These are phyloP conservation scores for Plasmodium reichenowi DNA, from an alignment of 169 alveolate species.

Conservation along the genomic window DNA sequence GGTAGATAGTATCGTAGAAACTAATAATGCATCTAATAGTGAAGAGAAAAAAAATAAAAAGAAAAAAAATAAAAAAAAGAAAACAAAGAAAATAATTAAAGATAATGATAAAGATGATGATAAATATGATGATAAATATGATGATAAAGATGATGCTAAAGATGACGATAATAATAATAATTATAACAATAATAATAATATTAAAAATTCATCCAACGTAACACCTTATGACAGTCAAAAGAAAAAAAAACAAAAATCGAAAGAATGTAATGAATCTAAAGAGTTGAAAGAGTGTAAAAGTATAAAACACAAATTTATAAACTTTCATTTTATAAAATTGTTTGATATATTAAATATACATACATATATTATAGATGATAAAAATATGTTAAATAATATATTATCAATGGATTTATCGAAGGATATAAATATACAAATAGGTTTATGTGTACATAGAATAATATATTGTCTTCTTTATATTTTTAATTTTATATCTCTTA, in stretches of 20 bases:
- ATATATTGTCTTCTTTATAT: slow-evolving; percentile 4
- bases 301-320: not conserved
- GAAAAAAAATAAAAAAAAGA: not conserved
- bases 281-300: not conserved
- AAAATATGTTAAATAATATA: not conserved
- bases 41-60: slow-evolving; percentile 3
- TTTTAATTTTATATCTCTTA: slow-evolving; percentile 32
- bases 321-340: slow-evolving; percentile 18
- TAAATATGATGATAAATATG: not conserved
- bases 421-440: slow-evolving; percentile 5
- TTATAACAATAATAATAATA: too few species aligned
- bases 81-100: not conserved
- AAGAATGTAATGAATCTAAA: not conserved
- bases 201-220: too few species aligned
- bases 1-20: not conserved
- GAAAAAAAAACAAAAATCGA: not conserved
- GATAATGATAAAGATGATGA: not conserved
- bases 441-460: not conserved
- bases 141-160: not conserved
- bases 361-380: slow-evolving; percentile 32
- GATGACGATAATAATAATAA: not conserved
- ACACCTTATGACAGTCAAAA: not conserved
- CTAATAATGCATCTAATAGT: not conserved
- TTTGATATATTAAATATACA: slow-evolving; percentile 14
- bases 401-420: not conserved